Evolutionary conservation across 257 asterid species (phyloP).

Genomic region (Salvia splendens): DNA sequence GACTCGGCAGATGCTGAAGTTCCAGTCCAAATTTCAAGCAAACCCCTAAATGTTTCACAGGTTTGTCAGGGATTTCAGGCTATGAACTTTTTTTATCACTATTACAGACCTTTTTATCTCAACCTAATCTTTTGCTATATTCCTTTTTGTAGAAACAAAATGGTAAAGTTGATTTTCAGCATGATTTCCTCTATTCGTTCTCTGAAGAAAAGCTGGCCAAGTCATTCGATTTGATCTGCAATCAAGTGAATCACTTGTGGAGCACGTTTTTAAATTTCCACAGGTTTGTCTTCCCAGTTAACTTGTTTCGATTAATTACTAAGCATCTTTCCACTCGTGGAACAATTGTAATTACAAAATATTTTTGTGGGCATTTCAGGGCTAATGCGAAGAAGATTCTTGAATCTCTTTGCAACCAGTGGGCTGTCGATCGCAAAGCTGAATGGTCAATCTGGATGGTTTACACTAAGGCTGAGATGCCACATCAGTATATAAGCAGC

Average conservation of each 20-base stretch:
- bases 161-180: constrained; percentile 46
- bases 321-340: too few relatives aligned
- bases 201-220: constrained; percentile 59
- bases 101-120: constrained; percentile 14
- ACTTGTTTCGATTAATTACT: neutral
- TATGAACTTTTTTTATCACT: constrained; percentile 22
- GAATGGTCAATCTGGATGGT: constrained; percentile 99
- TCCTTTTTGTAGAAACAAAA: constrained; percentile 61
- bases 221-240: constrained; percentile 58
- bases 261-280: constrained; percentile 74
- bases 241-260: constrained; percentile 74
- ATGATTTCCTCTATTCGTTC: constrained; percentile 48
- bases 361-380: constrained; percentile 47
- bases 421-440: constrained; percentile 89
- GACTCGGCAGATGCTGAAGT: constrained; percentile 45
- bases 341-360: neutral
- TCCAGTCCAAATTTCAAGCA: constrained; percentile 46
- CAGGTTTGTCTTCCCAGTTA: constrained; percentile 58
- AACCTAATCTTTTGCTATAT: constrained; percentile 28
- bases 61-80: constrained; percentile 35
- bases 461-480: constrained; percentile 90
- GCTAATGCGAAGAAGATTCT: constrained; percentile 66
- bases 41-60: constrained; percentile 41
- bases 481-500: constrained; percentile 87
- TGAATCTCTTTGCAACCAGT: constrained; percentile 72